These are phyloP conservation scores for Pontederia crassipes DNA, from an alignment of 176 grass and related monocot genomes.

Conservation along the genomic window DNA sequence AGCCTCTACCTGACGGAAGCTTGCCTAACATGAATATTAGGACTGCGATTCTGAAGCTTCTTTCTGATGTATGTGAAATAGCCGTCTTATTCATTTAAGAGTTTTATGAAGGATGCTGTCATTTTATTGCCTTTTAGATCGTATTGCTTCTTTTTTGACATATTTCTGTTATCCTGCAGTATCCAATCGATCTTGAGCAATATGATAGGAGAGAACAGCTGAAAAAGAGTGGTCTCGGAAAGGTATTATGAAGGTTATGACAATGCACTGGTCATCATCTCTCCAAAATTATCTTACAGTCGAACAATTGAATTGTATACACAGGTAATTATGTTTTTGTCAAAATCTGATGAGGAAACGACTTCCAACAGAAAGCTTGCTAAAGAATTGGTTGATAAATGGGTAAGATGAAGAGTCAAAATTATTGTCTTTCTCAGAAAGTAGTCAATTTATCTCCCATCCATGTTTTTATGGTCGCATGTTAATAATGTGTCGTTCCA, in stretches of 20 bases:
- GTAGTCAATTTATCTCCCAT: background rate
- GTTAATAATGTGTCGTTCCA: conserved; percentile 11
- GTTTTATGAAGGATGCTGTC: background rate
- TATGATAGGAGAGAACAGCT: conserved; percentile 86
- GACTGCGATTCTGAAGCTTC: conserved; percentile 73
- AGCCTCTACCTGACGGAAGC: conserved; percentile 89
- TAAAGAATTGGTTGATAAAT: conserved; percentile 97
- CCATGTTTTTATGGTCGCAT: background rate
- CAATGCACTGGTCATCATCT: background rate
- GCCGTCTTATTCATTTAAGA: background rate
- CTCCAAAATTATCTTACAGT: background rate
- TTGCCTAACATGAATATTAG: conserved; percentile 97
- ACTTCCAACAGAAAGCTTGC: conserved; percentile 87
- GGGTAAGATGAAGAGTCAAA: conserved; percentile 37
- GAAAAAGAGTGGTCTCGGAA: conserved; percentile 93
- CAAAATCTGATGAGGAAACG: conserved; percentile 90
- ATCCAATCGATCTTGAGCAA: conserved; percentile 87
- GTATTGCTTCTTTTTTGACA: conserved; percentile 15
- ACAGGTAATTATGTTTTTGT: conserved; percentile 98
- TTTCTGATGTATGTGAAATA: conserved; percentile 55
- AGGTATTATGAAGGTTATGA: conserved; percentile 29
- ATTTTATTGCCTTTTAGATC: background rate
- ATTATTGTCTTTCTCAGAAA: background rate
- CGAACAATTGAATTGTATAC: conserved; percentile 5
- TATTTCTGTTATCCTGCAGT: conserved; percentile 40